Conservation (phyloP, 495 filamentous ascomycete genomes). For the Penicillium riverlandense region DNA sequence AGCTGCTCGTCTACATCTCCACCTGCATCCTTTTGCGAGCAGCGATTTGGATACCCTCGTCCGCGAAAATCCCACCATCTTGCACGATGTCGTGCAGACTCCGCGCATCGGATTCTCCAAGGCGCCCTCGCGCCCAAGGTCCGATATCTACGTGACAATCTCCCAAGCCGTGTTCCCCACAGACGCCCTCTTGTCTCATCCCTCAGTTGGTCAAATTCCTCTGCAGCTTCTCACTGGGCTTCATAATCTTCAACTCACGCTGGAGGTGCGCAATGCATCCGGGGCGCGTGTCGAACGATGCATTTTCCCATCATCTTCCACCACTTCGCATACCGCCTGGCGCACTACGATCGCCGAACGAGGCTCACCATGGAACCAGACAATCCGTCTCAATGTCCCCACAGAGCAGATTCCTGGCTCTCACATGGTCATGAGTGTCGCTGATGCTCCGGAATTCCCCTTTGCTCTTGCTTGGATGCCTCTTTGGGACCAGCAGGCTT, state of each 20-base stretch:
- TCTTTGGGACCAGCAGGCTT: conserved; percentile 86
- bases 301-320: conserved; percentile 81
- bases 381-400: conserved; percentile 72
- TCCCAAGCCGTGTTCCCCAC: conserved; percentile 64
- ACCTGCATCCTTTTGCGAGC: conserved; percentile 65
- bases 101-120: conserved; percentile 92
- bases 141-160: conserved; percentile 90
- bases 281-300: conserved; percentile 80
- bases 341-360: conserved; percentile 73
- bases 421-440: conserved; percentile 84
- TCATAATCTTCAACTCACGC: conserved; percentile 74
- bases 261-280: conserved; percentile 72
- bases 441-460: conserved; percentile 74
- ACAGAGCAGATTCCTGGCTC: conserved; percentile 73
- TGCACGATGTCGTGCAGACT: conserved; percentile 73
- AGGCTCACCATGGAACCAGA: conserved; percentile 79
- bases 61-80: conserved; percentile 76
- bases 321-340: conserved; percentile 70
- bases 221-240: conserved; percentile 55
- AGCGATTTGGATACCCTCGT: conserved; percentile 74
- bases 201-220: conserved; percentile 65
- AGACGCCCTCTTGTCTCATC: conserved; percentile 74
- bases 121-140: conserved; percentile 76
- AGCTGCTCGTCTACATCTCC: conserved; percentile 68
- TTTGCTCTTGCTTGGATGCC: conserved; percentile 92